Evolutionary conservation across 495 filamentous ascomycete genomes (phyloP), one percentile per base, ranked within the genome.

Genomic region (Astrocystis sublimbata): DNA sequence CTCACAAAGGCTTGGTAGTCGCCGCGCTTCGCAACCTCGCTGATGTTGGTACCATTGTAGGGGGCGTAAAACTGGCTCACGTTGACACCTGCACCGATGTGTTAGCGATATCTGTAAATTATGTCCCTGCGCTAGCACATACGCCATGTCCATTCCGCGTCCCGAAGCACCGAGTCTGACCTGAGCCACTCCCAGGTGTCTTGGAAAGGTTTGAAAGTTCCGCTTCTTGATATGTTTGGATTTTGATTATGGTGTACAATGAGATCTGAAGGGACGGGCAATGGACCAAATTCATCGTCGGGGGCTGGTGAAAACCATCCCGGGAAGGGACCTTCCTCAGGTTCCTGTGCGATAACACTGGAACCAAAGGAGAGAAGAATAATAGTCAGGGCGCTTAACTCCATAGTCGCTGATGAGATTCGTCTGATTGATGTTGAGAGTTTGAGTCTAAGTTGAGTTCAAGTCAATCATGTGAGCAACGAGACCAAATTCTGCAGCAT

Each of bases 111-210:
- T 46, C 26, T 23, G 10, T 46, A 46, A 23, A 26, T 6, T 46
- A 12, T 12, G 21, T 6, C 19, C 8, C 21, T 46, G 43, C 9
- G 43, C 26, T 24, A 31, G 26, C 5, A 50, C 46, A 50, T 50
- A 50, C 46, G 46, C 46, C 46, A 50, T 7, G 46, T 31, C 46
- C 26, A 50, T 50, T 50, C 46, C 31, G 46, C 15, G 46, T 50
- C 31, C 31, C 46, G 46, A 50, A 50, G 46, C n/a, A 50, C 46
- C 23, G 26, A 28, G 26, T 30, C 46, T 50, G 46, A 15, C 26
- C 46, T n/a, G 19, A 50, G 46, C 23, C 17, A 24, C 31, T 4
- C 46, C 46, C 46, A 50, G 13, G 13, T 19, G 6, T 43, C 17
- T n/a, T 43, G 12, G 15, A 43, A 43, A 17, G 40, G 40, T 6